phyloP scores from a whole-genome alignment of 306 rosid genomes.

The Prosopis cineraria region DNA sequence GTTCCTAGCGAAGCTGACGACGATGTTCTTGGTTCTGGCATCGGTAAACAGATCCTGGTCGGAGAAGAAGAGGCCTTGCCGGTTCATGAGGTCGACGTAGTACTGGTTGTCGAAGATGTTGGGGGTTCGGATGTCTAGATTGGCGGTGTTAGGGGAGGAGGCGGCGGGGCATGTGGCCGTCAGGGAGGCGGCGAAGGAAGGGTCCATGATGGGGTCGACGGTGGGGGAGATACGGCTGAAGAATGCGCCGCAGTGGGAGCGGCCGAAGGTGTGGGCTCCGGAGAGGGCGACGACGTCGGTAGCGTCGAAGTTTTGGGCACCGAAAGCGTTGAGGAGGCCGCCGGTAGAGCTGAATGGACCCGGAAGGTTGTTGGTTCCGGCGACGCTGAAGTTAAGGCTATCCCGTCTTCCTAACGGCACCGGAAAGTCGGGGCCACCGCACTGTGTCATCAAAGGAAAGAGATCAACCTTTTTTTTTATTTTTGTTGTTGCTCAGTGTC shows the following conservation, averaged over 20 bases:
- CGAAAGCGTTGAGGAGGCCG: slow-evolving; percentile 4
- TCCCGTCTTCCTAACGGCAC: slow-evolving; percentile 52
- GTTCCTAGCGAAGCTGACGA: slow-evolving; percentile 42
- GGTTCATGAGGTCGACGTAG: slow-evolving; percentile 50
- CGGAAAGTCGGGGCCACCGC: slow-evolving; percentile 48
- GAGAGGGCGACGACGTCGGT: slow-evolving; percentile 52
- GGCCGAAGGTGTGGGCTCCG: slow-evolving; percentile 53
- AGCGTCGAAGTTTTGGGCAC: slow-evolving; percentile 32
- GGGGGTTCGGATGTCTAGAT: slow-evolving; percentile 43
- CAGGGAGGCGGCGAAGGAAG: slow-evolving; percentile 42
- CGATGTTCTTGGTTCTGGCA: slow-evolving; percentile 36
- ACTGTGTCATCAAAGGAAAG: slow-evolving; percentile 13
- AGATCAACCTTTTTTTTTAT: background rate
- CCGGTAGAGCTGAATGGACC: slow-evolving; percentile 25
- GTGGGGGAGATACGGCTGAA: slow-evolving; percentile 38
- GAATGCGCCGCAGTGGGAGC: slow-evolving; percentile 42
- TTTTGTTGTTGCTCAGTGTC: background rate
- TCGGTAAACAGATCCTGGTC: slow-evolving; percentile 47
- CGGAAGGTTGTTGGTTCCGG: slow-evolving; percentile 15
- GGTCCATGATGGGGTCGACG: slow-evolving; percentile 41
- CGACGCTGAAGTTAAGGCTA: slow-evolving; percentile 34
- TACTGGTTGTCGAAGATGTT: slow-evolving; percentile 52
- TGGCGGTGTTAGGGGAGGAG: slow-evolving; percentile 10
- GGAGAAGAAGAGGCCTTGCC: slow-evolving; percentile 52
- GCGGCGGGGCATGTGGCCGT: slow-evolving; percentile 19